Percentiles rank a stretch among this genome's conserved stretches.
Evolutionary conservation across 2,329 filamentous ascomycete genomes (phyloP).

Genomic region (Aspergillus pseudoviridinutans): DNA sequence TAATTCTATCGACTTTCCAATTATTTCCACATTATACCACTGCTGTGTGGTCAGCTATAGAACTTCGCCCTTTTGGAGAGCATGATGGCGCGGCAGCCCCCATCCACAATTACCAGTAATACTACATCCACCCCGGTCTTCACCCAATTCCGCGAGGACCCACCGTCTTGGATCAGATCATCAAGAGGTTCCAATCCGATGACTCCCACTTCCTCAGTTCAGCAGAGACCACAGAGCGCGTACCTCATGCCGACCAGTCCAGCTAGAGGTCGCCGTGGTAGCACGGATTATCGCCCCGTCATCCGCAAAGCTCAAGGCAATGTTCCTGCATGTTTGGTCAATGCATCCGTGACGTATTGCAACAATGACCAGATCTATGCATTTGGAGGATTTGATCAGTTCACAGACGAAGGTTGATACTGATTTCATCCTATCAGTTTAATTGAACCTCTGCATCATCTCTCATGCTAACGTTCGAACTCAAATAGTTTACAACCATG

Average conservation of each 20-base stretch:
- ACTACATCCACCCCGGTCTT: slow-evolving; percentile 12
- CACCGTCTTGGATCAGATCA: slow-evolving; percentile 31
- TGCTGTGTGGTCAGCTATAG: not conserved
- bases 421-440: not conserved
- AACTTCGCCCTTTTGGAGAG: not conserved
- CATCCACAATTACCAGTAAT: slow-evolving; percentile 20
- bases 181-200: slow-evolving; percentile 24
- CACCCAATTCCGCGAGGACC: slow-evolving; percentile 30
- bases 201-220: slow-evolving; percentile 38
- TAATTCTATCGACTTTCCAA: not conserved
- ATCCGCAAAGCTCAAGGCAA: slow-evolving; percentile 75
- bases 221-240: slow-evolving; percentile 58
- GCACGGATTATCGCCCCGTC: slow-evolving; percentile 75
- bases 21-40: not conserved
- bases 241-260: slow-evolving; percentile 91
- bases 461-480: slow-evolving; percentile 2
- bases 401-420: slow-evolving; percentile 76
- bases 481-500: slow-evolving; percentile 81
- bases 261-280: slow-evolving; percentile 58
- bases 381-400: slow-evolving; percentile 97
- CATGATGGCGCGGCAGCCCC: slow-evolving; percentile 29
- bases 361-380: slow-evolving; percentile 97
- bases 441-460: not conserved
- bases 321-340: slow-evolving; percentile 89
- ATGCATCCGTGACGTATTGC: slow-evolving; percentile 98